phyloP scores from a whole-genome alignment of 192 early-diverging fungal genomes.

The Phlyctochytrium arcticum region DNA sequence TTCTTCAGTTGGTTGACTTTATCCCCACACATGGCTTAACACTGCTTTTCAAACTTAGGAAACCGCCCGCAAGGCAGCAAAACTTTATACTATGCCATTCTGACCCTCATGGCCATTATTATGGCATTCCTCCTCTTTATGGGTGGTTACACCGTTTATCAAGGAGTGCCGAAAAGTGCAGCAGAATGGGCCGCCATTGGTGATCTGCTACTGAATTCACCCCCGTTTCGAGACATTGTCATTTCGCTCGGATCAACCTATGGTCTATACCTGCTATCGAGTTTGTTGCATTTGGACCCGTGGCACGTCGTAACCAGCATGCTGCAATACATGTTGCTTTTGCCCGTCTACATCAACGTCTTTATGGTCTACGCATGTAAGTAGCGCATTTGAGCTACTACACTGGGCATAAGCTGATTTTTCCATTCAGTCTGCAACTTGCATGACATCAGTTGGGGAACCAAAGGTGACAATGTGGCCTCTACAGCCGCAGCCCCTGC shows the following conservation, averaged over 20 bases:
- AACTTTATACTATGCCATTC: constrained; percentile 32
- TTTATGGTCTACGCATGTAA: constrained; percentile 51
- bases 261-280: constrained; percentile 44
- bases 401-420: neutral
- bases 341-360: constrained; percentile 48
- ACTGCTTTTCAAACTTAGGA: no score
- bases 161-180: constrained; percentile 12
- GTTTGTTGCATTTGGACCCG: constrained; percentile 48
- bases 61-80: constrained; percentile 57
- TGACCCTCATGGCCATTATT: constrained; percentile 36
- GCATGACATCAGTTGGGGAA: constrained; percentile 61
- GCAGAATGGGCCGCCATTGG: constrained; percentile 14
- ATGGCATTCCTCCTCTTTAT: constrained; percentile 46
- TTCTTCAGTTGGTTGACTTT: no score
- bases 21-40: no score
- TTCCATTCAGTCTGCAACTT: constrained; percentile 42
- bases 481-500: constrained; percentile 14
- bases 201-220: constrained; percentile 20
- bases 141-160: constrained; percentile 25
- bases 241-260: constrained; percentile 44
- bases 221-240: constrained; percentile 38
- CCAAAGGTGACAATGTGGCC: constrained; percentile 54
- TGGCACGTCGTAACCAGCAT: constrained; percentile 49
- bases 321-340: constrained; percentile 39
- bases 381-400: neutral